Conservation (phyloP, 345 rosid genomes). For the Eucalyptus polyanthemos region DNA sequence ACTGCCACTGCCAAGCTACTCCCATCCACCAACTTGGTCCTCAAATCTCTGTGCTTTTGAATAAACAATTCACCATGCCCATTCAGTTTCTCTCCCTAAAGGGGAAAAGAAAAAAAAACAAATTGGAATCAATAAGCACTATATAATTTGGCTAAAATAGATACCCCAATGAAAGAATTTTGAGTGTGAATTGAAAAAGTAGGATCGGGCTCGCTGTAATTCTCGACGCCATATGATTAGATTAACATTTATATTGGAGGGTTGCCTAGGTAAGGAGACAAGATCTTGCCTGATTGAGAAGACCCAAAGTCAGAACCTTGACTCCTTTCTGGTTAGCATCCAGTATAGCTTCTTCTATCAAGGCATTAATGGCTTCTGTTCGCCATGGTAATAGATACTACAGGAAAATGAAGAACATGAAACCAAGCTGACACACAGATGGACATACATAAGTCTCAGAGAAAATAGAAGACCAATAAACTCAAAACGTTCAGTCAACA, state of each 20-base stretch:
- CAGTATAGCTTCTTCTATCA: conserved; percentile 25
- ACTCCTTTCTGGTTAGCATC: background rate
- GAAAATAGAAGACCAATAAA: background rate
- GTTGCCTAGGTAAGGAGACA: background rate
- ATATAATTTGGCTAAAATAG: background rate
- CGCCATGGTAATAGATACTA: conserved; percentile 6
- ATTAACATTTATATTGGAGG: background rate
- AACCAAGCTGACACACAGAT: background rate
- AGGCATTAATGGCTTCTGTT: conserved; percentile 2
- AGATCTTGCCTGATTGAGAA: conserved; percentile 26
- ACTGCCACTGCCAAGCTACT: conserved; percentile 37
- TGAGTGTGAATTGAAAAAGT: background rate
- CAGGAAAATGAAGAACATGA: background rate
- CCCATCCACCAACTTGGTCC: conserved; percentile 44
- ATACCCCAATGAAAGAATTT: background rate
- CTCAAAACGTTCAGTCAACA: background rate
- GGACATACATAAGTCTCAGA: background rate
- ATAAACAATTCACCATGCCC: conserved; percentile 31
- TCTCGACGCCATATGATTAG: background rate
- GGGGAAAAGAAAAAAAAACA: background rate
- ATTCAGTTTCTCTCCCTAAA: conserved; percentile 39
- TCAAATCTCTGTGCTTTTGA: conserved; percentile 20
- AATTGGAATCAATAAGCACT: background rate
- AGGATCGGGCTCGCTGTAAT: background rate
- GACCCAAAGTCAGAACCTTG: conserved; percentile 26